Evolutionary conservation across 257 asterid genomes (phyloP), one percentile per base, ranked within the genome.

Genomic region (Rehmannia glutinosa): DNA sequence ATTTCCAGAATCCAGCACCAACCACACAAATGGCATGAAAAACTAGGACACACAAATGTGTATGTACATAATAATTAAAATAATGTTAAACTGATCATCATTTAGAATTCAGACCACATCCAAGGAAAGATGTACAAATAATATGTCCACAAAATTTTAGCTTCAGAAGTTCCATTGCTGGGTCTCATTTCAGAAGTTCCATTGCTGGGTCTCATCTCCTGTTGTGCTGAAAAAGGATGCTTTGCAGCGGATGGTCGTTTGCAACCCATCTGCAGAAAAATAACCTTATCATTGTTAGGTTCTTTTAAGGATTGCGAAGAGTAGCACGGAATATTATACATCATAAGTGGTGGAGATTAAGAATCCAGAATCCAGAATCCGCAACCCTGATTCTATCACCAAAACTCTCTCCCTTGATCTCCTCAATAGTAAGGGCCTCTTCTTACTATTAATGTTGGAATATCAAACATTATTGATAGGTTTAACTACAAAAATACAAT

Each of bases 181-280:
- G n/a, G n/a, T n/a, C n/a, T n/a, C n/a, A n/a, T n/a, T n/a, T n/a
- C n/a, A n/a, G n/a, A n/a, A n/a, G n/a, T n/a, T n/a, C n/a, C n/a
- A n/a, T n/a, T 23, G 13, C 38, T 10, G 39, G 39, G 8, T 32
- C 33, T 47, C 51, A 16, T 70, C 51, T 42, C 19, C 15, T 9
- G 12, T 19, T 54, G 10, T 66, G 32, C 43, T 38, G 57, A 5
- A 53, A 51, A 21, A 68, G 1, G 50, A 59, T 38, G 13, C 16
- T 17, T 32, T 2, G 11, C 41, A 52, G 72, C 49, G 21, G 43
- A n/a, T n/a, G n/a, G n/a, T n/a, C n/a, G n/a, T n/a, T n/a, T n/a
- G n/a, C n/a, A n/a, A n/a, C n/a, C 19, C 28, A 27, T 53, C 76
- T 63, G 71, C 71, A 70, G 58, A 16, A 28, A 53, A 41, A 8